These are phyloP conservation scores for Torulaspora indica DNA, from an alignment of 805 yeast genomes.

Conservation along the genomic window DNA sequence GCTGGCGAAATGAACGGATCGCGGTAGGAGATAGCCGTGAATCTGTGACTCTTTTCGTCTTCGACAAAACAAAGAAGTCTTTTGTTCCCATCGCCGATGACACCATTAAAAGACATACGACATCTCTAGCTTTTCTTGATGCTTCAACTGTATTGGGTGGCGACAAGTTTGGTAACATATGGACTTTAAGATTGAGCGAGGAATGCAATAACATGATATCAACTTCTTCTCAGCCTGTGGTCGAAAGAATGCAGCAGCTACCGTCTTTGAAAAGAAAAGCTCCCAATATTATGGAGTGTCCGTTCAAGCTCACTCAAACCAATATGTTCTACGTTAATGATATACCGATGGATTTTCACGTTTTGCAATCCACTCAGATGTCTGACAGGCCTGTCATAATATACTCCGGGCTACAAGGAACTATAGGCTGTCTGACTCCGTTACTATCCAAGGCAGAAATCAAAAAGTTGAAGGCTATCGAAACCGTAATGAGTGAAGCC, in stretches of 20 bases:
- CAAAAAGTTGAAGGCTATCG: slow-evolving; percentile 52
- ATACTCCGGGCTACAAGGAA: slow-evolving; percentile 77
- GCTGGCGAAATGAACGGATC: slow-evolving; percentile 52
- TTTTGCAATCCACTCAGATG: slow-evolving; percentile 32
- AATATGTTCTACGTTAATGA: slow-evolving; percentile 69
- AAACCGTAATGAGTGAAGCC: slow-evolving; percentile 40
- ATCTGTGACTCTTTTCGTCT: slow-evolving; percentile 56
- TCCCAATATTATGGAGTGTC: slow-evolving; percentile 33
- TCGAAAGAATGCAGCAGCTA: slow-evolving; percentile 9
- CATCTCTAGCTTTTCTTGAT: slow-evolving; percentile 59
- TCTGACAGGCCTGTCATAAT: slow-evolving; percentile 60
- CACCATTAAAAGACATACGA: slow-evolving; percentile 58
- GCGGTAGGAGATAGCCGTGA: slow-evolving; percentile 68
- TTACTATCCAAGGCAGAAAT: slow-evolving; percentile 58
- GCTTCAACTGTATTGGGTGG: slow-evolving; percentile 75
- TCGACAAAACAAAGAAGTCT: slow-evolving; percentile 42
- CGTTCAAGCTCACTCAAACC: slow-evolving; percentile 45
- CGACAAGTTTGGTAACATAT: slow-evolving; percentile 80
- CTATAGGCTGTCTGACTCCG: slow-evolving; percentile 71
- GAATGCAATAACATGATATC: slow-evolving; percentile 37
- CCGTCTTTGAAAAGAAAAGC: slow-evolving; percentile 10
- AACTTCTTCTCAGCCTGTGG: slow-evolving; percentile 5
- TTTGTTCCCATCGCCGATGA: slow-evolving; percentile 72
- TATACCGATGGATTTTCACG: slow-evolving; percentile 56
- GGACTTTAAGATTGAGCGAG: slow-evolving; percentile 59